These are phyloP conservation scores for Grosmannia huntii DNA, from an alignment of 2,329 filamentous ascomycete species.

Conservation along the genomic window DNA sequence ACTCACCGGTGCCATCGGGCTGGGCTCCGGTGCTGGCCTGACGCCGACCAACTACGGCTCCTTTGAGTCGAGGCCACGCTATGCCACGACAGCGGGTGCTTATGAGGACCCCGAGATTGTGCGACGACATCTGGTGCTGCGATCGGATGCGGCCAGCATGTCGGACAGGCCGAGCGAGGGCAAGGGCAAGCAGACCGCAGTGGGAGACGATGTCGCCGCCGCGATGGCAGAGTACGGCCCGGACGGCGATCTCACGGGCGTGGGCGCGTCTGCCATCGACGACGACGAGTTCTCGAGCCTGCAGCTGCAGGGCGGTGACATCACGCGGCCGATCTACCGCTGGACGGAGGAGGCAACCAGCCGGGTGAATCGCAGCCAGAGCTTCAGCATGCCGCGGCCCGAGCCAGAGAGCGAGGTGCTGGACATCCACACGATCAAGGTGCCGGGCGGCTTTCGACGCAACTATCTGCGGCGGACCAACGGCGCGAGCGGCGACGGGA, in stretches of 20 bases:
- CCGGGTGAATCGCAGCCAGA: conserved; percentile 68
- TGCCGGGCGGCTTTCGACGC: conserved; percentile 85
- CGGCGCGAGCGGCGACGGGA: conserved; percentile 50
- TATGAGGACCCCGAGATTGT: conserved; percentile 88
- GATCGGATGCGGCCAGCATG: conserved; percentile 38
- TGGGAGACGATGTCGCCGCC: conserved; percentile 30
- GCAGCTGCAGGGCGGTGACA: conserved; percentile 83
- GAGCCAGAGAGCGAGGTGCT: conserved; percentile 68
- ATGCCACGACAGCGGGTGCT: conserved; percentile 38
- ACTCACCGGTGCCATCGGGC: neutral
- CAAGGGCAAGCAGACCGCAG: conserved; percentile 42
- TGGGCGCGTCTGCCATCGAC: conserved; percentile 21
- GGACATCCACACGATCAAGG: conserved; percentile 81
- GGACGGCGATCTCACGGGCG: neutral
- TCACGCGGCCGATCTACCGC: conserved; percentile 88
- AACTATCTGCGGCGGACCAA: conserved; percentile 76
- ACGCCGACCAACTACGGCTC: conserved; percentile 72
- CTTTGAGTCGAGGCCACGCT: conserved; percentile 56
- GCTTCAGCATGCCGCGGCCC: conserved; percentile 67
- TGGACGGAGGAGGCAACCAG: conserved; percentile 83
- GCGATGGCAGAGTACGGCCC: conserved; percentile 20
- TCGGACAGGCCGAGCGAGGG: conserved; percentile 34
- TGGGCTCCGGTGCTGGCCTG: conserved; percentile 26
- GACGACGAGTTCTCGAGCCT: conserved; percentile 89
- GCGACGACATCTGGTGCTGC: conserved; percentile 73